Conservation (phyloP, 2,329 filamentous ascomycete genomes). For the Chaetomiaceae sp. region DNA sequence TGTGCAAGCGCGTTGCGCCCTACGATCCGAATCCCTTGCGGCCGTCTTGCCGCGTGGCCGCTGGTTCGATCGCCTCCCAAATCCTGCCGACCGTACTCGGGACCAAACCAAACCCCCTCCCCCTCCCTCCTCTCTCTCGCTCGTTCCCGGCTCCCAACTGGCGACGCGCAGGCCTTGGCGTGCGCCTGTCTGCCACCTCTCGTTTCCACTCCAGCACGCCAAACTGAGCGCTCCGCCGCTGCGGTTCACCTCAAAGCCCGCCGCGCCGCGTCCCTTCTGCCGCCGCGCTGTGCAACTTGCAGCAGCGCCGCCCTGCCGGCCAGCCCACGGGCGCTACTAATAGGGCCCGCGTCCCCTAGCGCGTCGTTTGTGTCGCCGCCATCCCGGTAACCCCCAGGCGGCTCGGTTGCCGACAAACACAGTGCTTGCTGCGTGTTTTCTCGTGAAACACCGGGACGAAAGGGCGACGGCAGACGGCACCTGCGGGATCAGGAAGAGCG, state of each 20-base stretch:
- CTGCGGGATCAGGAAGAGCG: constrained; percentile 20
- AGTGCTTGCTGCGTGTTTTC: constrained; percentile 7
- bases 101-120: too few species aligned
- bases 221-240: constrained; percentile 3
- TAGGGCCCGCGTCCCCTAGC: constrained; percentile 20
- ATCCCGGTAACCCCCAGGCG: constrained; percentile 19
- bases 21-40: constrained; percentile 2
- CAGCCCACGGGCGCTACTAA: constrained; percentile 22
- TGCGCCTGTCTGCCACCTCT: constrained; percentile 4
- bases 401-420: constrained; percentile 18
- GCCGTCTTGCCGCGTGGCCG: constrained; percentile 6
- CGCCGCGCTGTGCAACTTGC: constrained; percentile 9
- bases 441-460: constrained; percentile 5
- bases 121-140: not conserved
- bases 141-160: too few species aligned
- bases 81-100: too few species aligned
- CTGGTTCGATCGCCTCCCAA: constrained; percentile 6
- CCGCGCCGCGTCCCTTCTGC: constrained; percentile 20
- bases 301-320: constrained; percentile 10
- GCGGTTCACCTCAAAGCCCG: constrained; percentile 8
- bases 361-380: constrained; percentile 20
- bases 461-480: constrained; percentile 10
- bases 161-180: constrained; percentile 5
- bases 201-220: constrained; percentile 8
- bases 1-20: constrained; percentile 14